Conservation (phyloP, 1,284 basidiomycete species). For the Moesziomyces sp. region DNA sequence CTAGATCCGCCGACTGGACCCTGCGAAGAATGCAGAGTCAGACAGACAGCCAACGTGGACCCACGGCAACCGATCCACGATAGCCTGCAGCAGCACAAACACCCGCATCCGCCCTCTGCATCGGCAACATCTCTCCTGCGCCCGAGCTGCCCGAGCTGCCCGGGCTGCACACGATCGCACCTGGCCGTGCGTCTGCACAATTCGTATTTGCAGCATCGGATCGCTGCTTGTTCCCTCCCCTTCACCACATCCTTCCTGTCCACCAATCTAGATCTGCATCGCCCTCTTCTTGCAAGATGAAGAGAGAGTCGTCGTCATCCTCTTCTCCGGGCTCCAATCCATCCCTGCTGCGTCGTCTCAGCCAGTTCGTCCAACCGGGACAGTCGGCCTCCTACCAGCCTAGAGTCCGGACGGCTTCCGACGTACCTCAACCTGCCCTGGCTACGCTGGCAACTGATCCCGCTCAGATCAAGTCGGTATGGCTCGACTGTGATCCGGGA, state of each 20-base stretch:
- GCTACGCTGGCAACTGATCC: slow-evolving; percentile 7
- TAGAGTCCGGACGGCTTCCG: slow-evolving; percentile 8
- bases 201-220: too few species aligned
- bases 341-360: slow-evolving; percentile 40
- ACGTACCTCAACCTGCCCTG: slow-evolving; percentile 10
- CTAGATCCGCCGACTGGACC: neutral
- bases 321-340: slow-evolving; percentile 29
- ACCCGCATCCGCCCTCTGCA: neutral
- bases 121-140: too few species aligned
- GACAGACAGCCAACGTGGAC: neutral
- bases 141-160: too few species aligned
- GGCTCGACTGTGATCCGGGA: slow-evolving; percentile 62
- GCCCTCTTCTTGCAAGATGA: slow-evolving; percentile 14
- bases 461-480: slow-evolving; percentile 41
- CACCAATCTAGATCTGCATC: neutral
- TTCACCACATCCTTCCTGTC: neutral
- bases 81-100: neutral
- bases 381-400: slow-evolving; percentile 32
- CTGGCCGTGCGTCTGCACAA: too few species aligned
- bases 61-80: neutral
- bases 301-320: slow-evolving; percentile 10
- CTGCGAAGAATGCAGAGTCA: neutral
- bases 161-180: too few species aligned
- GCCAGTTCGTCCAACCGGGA: slow-evolving; percentile 36
- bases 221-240: neutral